Evolutionary conservation across 1,284 basidiomycete genomes (phyloP), one percentile per base, ranked within the genome.

Genomic region (Pseudozyma pruni): DNA sequence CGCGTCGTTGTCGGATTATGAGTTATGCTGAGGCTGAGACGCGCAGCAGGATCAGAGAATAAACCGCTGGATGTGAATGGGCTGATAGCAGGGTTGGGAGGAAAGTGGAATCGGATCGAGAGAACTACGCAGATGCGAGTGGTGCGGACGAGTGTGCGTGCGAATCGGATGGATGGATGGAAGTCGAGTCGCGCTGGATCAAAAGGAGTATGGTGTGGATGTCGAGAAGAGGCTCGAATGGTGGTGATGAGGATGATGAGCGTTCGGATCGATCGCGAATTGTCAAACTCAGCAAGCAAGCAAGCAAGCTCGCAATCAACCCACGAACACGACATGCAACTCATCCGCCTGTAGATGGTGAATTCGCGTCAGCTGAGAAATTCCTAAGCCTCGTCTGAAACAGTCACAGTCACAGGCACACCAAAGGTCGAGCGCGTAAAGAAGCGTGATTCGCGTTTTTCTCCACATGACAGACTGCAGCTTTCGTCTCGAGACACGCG

Each of bases 401-500:
- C 27, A 4, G 20, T 32, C 17, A 11, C 14, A 31, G 19, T 22
- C n/a, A n/a, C n/a, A n/a, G n/a, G n/a, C n/a, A n/a, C n/a, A n/a
- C n/a, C n/a, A n/a, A n/a, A n/a, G n/a, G n/a, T n/a, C 51, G 34
- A 60, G 58, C 58, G 58, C 58, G 58, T 60, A 60, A 48, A 60
- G 50, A 49, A 27, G 50, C 40, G 58, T 53, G 40, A 3, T 17
- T 48, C 50, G 44, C 50, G 29, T 32, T 34, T 22, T 43, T 38
- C 58, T 60, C 58, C 58, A 60, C 58, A 52, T 60, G 49, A 51
- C 27, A 29, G 11, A 29, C 27, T 11, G 7, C 6, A 29, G 11
- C 27, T 11, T 29, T 29, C 27, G 13, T 41, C 40, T 41, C 22
- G 14, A 13, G 20, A 29, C 27, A 29, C 27, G 27, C 27, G 27